Evolutionary conservation across 164 flowering plant species (phyloP).

Genomic region (Platanus orientalis): DNA sequence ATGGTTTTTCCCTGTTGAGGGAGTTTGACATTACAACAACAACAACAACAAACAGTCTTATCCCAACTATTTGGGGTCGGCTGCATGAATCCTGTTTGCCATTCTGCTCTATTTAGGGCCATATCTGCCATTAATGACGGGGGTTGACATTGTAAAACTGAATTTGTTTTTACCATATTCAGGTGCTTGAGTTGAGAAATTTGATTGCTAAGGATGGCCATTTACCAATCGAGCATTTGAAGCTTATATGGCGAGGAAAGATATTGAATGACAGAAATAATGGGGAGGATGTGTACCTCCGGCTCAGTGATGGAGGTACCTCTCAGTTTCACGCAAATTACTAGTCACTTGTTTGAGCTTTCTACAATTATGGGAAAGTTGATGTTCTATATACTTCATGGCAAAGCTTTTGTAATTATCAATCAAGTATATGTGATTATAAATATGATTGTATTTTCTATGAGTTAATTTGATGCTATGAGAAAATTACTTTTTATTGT

Average conservation of each 20-base stretch:
- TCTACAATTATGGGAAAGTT: not conserved
- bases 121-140: not conserved
- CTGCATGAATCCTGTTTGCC: no score
- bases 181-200: slow-evolving; percentile 72
- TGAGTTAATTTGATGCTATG: no score
- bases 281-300: slow-evolving; percentile 45
- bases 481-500: no score
- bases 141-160: not conserved
- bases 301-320: slow-evolving; percentile 65
- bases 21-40: no score
- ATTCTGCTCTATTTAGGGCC: not conserved
- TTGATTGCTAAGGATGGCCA: slow-evolving; percentile 43
- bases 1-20: no score
- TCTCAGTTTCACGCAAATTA: not conserved
- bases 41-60: no score
- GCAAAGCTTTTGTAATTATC: not conserved
- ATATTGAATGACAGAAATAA: slow-evolving; percentile 49
- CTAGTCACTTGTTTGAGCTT: not conserved
- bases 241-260: slow-evolving; percentile 65
- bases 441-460: no score
- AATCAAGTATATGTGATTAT: not conserved
- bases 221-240: slow-evolving; percentile 55
- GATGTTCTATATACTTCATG: not conserved
- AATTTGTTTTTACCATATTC: slow-evolving; percentile 1
- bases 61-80: no score